phyloP scores from a whole-genome alignment of 2,329 filamentous ascomycete genomes.

The Neopestalotiopsis rosae region DNA sequence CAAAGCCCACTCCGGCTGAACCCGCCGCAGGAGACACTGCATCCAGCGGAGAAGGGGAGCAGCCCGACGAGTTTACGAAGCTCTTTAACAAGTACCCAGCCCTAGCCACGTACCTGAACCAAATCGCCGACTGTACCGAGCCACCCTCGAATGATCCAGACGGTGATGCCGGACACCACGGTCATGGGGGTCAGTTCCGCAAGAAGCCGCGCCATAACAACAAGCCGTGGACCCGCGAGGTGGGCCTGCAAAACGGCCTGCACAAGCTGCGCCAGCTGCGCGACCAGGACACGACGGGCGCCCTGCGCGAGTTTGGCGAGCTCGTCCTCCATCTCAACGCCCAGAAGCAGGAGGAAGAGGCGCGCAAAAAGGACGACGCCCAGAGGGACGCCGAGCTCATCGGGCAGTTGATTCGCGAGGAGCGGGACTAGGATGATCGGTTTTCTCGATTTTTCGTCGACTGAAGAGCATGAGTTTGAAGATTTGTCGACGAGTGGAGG shows the following conservation, averaged over 20 bases:
- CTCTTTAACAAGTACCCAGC: conserved; percentile 35
- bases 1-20: not conserved
- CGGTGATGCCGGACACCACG: not conserved
- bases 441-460: conserved; percentile 1
- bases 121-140: conserved; percentile 37
- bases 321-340: conserved; percentile 54
- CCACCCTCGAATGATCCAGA: conserved; percentile 26
- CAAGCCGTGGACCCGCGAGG: conserved; percentile 60
- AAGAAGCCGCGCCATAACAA: conserved; percentile 36
- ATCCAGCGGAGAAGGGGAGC: not conserved
- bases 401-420: conserved; percentile 52
- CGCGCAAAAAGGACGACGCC: conserved; percentile 50
- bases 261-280: conserved; percentile 57
- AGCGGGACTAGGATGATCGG: conserved; percentile 20
- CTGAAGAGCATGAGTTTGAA: not conserved
- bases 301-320: conserved; percentile 64
- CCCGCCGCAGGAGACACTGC: not conserved
- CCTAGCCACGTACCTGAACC: conserved; percentile 31
- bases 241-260: conserved; percentile 61
- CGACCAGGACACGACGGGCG: conserved; percentile 61
- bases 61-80: conserved; percentile 20
- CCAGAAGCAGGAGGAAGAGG: conserved; percentile 38
- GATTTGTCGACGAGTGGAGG: not conserved
- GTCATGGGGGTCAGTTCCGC: conserved; percentile 21
- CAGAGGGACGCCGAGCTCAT: conserved; percentile 56